Conservation (phyloP, 2,329 filamentous ascomycete genomes). For the Aspergillus quadricinctus region DNA sequence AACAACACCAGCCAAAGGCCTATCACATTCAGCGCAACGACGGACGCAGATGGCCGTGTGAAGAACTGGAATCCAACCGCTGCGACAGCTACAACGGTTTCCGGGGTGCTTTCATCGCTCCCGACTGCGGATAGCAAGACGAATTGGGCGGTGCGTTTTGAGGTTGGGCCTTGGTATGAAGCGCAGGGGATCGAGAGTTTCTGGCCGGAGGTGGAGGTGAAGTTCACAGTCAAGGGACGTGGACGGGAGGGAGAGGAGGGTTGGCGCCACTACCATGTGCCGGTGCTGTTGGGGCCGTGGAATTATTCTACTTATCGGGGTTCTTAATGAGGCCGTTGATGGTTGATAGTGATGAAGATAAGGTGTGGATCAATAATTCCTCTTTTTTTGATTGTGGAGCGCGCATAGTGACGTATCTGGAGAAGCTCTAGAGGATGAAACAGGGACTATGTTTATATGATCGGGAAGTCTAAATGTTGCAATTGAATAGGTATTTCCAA, state of each 20-base stretch:
- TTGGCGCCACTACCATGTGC: slow-evolving; percentile 49
- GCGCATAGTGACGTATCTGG: neutral
- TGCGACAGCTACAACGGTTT: slow-evolving; percentile 19
- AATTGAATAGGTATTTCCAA: neutral
- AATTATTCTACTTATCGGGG: slow-evolving; percentile 50
- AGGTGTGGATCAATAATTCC: neutral
- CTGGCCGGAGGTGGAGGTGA: slow-evolving; percentile 49
- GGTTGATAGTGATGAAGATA: neutral
- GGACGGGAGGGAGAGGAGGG: slow-evolving; percentile 37
- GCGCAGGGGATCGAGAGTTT: slow-evolving; percentile 46
- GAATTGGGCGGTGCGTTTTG: slow-evolving; percentile 44
- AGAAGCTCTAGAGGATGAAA: neutral
- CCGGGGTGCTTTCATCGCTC: slow-evolving; percentile 31
- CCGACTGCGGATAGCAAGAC: slow-evolving; percentile 36
- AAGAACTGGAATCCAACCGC: slow-evolving; percentile 36
- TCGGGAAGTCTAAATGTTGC: neutral
- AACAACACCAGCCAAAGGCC: slow-evolving; percentile 20
- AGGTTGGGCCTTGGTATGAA: slow-evolving; percentile 45
- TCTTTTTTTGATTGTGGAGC: neutral
- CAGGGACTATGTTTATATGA: neutral
- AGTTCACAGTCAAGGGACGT: slow-evolving; percentile 45
- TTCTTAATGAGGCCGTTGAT: slow-evolving; percentile 27
- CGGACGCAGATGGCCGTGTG: slow-evolving; percentile 45
- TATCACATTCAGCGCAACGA: slow-evolving; percentile 35
- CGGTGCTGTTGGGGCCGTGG: slow-evolving; percentile 48